A percentile compares a stretch with the other conserved stretches of the same genome.
phyloP scores from a whole-genome alignment of 345 rosid species.

The Chamaenerion angustifolium region DNA sequence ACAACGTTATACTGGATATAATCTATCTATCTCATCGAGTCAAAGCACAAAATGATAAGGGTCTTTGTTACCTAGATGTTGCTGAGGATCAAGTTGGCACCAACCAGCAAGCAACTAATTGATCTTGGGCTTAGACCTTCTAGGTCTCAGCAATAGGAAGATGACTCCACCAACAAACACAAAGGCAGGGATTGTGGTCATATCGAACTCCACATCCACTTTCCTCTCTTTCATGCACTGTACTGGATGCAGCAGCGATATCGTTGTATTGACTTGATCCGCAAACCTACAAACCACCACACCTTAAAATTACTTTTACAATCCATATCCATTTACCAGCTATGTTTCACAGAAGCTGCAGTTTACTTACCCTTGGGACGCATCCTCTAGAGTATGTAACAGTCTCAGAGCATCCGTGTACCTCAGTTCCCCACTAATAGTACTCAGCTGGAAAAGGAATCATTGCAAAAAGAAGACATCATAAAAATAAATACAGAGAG shows the following conservation, averaged over 20 bases:
- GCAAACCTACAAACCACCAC: constrained; percentile 37
- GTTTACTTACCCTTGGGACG: constrained; percentile 44
- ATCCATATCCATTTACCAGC: not conserved
- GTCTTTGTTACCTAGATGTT: too few relatives aligned
- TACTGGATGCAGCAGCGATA: constrained; percentile 64
- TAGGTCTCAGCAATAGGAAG: constrained; percentile 56
- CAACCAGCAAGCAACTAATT: constrained; percentile 21
- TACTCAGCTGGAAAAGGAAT: constrained; percentile 53
- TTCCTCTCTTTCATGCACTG: constrained; percentile 80
- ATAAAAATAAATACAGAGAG: too few relatives aligned
- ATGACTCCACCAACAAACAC: constrained; percentile 45
- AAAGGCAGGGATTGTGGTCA: constrained; percentile 82
- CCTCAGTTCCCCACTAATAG: constrained; percentile 61
- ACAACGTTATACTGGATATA: too few relatives aligned
- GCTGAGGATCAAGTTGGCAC: too few relatives aligned
- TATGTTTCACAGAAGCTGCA: not conserved
- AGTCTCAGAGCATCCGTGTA: constrained; percentile 69
- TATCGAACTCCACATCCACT: constrained; percentile 54
- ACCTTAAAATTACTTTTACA: not conserved
- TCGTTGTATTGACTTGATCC: constrained; percentile 67
- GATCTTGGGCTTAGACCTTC: constrained; percentile 82
- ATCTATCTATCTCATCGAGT: too few relatives aligned
- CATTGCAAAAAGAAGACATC: constrained; percentile 2
- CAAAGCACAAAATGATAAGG: too few relatives aligned
- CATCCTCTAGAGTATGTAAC: constrained; percentile 63